Base-by-base conservation (phyloP, 768 basidiomycete genomes). In the Pulveroboletus ravenelii region DNA sequence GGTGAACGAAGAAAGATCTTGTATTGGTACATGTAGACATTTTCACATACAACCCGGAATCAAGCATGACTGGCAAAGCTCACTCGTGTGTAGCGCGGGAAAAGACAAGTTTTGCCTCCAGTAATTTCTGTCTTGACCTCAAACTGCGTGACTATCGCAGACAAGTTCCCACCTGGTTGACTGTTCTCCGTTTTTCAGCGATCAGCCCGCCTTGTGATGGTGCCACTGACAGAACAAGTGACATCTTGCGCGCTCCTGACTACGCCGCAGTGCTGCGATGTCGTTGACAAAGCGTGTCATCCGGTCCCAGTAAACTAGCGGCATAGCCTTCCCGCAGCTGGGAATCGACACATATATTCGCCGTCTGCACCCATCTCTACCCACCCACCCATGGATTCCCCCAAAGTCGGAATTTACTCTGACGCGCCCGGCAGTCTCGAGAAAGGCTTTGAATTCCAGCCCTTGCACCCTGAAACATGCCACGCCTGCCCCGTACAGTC, bases 371-470 rank as follows among this genome's bases (percentile, higher is more conserved):
- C 5, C 8, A 36, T 34, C 2, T 17, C 15, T 30, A 18, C 30
- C 8, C 8, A 38, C n/a, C 20, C 4, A 23, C 20, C 4, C 57
- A 63, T 65, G 62, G 52, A 54, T 20, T 31, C 51, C 3, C 3
- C 27, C 45, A 59, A 54, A 40, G 30, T 27, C n/a, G 49, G 35
- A 12, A 14, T 45, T 6, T 43, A 52, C 40, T 35, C 53, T 50
- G 50, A 43, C 4, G 20, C 20, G 20, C 20, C 20, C 20, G 20
- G 20, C 34, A 45, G 29, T 30, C 52, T 59, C 17, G 64, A 66
- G 51, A 62, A 65, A 27, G 62, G 60, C 34, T 36, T 50, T 37
- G 41, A 48, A n/a, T 9, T 13, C 14, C 36, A 53, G 20, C 46
- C 54, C 17, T 38, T 50, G 36, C 31, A 39, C 32, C 3, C 48